Percentiles rank a stretch among this genome's conserved stretches.
Conservation (phyloP, 768 basidiomycete genomes). For the Mycena olivaceomarginata region DNA sequence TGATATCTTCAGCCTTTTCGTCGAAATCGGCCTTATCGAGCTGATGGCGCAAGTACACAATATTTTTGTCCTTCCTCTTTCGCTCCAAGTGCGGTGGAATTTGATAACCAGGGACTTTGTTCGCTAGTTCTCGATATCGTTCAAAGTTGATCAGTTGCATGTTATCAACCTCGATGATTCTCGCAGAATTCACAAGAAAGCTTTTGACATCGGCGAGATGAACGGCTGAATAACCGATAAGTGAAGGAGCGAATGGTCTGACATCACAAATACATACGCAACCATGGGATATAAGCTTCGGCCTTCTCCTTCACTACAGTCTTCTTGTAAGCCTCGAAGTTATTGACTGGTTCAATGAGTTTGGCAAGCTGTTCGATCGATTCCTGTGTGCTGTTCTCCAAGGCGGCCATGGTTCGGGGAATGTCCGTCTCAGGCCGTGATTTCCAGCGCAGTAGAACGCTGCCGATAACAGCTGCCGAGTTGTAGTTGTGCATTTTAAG, state of each 20-base stretch:
- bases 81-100: not conserved
- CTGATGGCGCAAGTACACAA: not conserved
- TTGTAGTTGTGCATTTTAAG: not conserved
- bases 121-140: not conserved
- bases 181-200: not conserved
- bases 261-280: not conserved
- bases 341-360: not conserved
- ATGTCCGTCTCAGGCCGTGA: not conserved
- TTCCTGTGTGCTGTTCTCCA: not conserved
- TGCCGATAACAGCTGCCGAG: no score
- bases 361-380: not conserved
- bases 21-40: not conserved
- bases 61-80: not conserved
- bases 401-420: not conserved
- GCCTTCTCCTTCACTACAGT: not conserved
- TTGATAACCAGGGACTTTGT: not conserved
- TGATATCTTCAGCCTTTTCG: not conserved
- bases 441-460: no score
- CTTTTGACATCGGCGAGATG: not conserved
- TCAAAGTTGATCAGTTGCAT: no score
- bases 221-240: not conserved
- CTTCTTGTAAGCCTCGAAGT: not conserved
- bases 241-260: not conserved
- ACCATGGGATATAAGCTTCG: not conserved
- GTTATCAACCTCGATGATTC: no score